Evolutionary conservation across 176 grass and related monocot species (phyloP).

Genomic region (Sorghum bicolor): DNA sequence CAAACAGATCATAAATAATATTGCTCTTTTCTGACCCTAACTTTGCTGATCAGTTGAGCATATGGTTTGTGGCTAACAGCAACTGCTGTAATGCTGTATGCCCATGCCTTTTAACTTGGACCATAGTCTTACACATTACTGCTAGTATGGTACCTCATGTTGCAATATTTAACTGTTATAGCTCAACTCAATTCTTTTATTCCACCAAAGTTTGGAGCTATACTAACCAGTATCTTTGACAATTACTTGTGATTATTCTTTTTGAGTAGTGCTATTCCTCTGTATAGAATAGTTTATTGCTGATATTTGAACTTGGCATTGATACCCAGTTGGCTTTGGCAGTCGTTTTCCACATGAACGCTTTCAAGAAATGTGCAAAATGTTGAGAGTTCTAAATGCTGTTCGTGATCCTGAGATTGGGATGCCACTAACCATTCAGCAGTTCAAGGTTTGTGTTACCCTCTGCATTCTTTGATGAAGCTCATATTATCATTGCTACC

Average conservation of each 20-base stretch:
- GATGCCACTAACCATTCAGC: conserved; percentile 85
- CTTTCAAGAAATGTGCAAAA: conserved; percentile 98
- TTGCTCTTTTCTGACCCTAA: conserved; percentile 3
- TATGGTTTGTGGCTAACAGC: neutral
- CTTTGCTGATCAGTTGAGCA: neutral
- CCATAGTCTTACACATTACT: neutral
- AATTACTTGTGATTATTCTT: neutral
- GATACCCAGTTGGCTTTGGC: conserved; percentile 99
- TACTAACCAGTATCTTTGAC: neutral
- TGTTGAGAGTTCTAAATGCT: conserved; percentile 83
- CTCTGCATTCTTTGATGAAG: conserved; percentile 1
- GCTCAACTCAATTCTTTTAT: neutral
- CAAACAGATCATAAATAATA: conserved; percentile 5
- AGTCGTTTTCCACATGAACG: conserved; percentile 84
- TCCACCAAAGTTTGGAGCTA: conserved; percentile 7
- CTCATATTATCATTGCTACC: conserved; percentile 18
- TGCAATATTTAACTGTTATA: conserved; percentile 12
- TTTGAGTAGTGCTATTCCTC: conserved; percentile 13
- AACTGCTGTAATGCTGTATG: neutral
- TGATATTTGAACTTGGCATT: conserved; percentile 80
- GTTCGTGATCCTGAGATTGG: conserved; percentile 79
- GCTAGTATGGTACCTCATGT: neutral
- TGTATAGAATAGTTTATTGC: conserved; percentile 52
- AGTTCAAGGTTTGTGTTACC: conserved; percentile 69
- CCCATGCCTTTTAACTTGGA: neutral